phyloP scores from a whole-genome alignment of 75 land plant species.

The Adiantum capillusveneris region DNA sequence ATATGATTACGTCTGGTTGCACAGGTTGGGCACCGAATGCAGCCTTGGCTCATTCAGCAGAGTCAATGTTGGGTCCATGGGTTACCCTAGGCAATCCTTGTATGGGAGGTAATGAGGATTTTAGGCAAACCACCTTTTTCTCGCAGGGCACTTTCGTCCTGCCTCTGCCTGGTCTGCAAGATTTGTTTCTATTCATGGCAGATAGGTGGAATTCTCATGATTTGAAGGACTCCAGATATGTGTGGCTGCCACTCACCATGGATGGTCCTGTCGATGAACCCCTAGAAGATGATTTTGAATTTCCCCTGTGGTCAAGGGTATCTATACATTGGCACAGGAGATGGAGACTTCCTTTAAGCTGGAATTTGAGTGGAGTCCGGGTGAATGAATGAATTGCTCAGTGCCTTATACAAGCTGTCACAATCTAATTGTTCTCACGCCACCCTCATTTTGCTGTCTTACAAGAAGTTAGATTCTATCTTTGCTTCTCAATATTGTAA shows the following conservation, averaged over 20 bases:
- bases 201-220: conserved; percentile 94
- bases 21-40: conserved; percentile 95
- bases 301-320: conserved; percentile 83
- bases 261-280: conserved; percentile 75
- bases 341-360: conserved; percentile 80
- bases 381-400: too few relatives aligned
- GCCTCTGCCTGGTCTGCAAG: conserved; percentile 72
- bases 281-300: conserved; percentile 73
- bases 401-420: too few relatives aligned
- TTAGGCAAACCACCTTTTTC: conserved; percentile 69
- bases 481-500: too few relatives aligned
- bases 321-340: conserved; percentile 82
- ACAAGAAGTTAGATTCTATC: too few relatives aligned
- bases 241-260: conserved; percentile 84
- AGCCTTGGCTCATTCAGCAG: conserved; percentile 95
- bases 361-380: conserved; percentile 32
- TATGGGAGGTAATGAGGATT: conserved; percentile 67
- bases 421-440: too few relatives aligned
- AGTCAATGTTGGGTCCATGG: conserved; percentile 97
- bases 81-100: conserved; percentile 94
- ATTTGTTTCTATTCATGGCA: conserved; percentile 83
- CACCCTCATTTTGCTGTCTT: too few relatives aligned
- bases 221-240: conserved; percentile 82
- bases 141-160: conserved; percentile 89
- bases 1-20: conserved; percentile 98